Conservation (phyloP, 768 basidiomycete genomes). For the Aureoboletus auriporus region DNA sequence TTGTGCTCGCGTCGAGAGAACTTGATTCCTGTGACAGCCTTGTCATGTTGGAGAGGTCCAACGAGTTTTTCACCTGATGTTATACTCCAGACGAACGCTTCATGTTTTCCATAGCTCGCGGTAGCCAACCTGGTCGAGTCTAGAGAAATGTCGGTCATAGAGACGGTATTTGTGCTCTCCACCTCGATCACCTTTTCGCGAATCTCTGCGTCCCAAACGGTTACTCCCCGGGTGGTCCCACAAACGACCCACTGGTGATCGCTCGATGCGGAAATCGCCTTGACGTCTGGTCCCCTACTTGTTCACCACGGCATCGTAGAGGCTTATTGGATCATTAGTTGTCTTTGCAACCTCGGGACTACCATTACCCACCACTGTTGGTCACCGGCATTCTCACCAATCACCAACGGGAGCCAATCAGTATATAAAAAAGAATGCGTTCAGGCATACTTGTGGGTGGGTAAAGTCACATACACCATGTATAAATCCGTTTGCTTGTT, state of each 20-base stretch:
- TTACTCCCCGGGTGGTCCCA: not conserved
- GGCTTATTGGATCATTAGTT: no score
- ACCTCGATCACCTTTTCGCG: not conserved
- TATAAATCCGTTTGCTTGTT: no score
- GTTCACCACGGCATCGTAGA: not conserved
- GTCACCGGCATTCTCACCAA: no score
- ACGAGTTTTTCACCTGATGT: not conserved
- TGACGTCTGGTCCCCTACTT: not conserved
- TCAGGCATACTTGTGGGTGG: no score
- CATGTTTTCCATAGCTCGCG: not conserved
- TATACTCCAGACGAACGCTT: not conserved
- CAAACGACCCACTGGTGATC: not conserved
- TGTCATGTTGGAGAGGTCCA: slow-evolving; percentile 1
- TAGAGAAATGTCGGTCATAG: not conserved
- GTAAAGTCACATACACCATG: no score
- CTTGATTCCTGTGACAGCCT: not conserved
- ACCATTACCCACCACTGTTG: no score
- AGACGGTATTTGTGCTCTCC: not conserved
- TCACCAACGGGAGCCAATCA: no score
- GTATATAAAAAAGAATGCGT: no score
- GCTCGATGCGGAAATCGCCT: not conserved
- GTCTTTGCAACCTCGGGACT: no score
- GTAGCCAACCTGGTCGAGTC: slow-evolving; percentile 4
- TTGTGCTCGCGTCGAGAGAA: not conserved
- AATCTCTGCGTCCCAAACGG: not conserved